These are phyloP conservation scores for Hygrocybe punicea DNA, from an alignment of 768 basidiomycete species.

Conservation along the genomic window DNA sequence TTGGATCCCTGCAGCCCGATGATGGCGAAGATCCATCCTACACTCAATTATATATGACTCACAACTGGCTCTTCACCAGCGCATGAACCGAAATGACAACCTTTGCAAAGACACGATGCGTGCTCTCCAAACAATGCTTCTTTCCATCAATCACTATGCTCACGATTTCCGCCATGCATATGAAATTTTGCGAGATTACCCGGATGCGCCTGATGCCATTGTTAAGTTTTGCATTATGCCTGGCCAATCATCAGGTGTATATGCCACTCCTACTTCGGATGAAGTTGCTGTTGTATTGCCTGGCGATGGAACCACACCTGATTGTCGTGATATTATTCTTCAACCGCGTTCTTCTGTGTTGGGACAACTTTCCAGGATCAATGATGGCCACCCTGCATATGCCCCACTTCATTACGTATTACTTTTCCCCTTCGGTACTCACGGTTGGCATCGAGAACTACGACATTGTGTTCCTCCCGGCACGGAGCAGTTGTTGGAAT, in stretches of 20 bases:
- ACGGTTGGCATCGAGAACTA: slow-evolving; percentile 34
- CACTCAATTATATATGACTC: slow-evolving; percentile 25
- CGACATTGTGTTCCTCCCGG: neutral
- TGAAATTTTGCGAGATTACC: slow-evolving; percentile 29
- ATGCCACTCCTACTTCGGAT: slow-evolving; percentile 31
- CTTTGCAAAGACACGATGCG: slow-evolving; percentile 20
- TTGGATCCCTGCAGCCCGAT: slow-evolving; percentile 29
- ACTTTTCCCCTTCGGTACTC: slow-evolving; percentile 30
- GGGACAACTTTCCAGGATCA: slow-evolving; percentile 24
- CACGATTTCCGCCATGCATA: slow-evolving; percentile 31
- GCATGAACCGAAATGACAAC: slow-evolving; percentile 24
- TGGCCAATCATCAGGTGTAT: slow-evolving; percentile 20
- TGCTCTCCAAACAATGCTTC: slow-evolving; percentile 24
- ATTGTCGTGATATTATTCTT: slow-evolving; percentile 33
- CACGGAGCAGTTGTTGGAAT: neutral
- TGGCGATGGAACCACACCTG: slow-evolving; percentile 20
- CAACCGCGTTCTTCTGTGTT: neutral
- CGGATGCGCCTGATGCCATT: too few species aligned
- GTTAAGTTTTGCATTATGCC: slow-evolving; percentile 12
- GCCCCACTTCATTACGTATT: slow-evolving; percentile 28
- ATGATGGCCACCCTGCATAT: slow-evolving; percentile 36
- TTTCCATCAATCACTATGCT: slow-evolving; percentile 24
- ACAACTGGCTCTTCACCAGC: slow-evolving; percentile 29
- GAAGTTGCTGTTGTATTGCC: slow-evolving; percentile 42
- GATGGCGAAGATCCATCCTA: slow-evolving; percentile 19